A percentile compares a stretch with the other conserved stretches of the same genome.
phyloP scores from a whole-genome alignment of 352 stramenopile species.

The Phytophthora idaei region DNA sequence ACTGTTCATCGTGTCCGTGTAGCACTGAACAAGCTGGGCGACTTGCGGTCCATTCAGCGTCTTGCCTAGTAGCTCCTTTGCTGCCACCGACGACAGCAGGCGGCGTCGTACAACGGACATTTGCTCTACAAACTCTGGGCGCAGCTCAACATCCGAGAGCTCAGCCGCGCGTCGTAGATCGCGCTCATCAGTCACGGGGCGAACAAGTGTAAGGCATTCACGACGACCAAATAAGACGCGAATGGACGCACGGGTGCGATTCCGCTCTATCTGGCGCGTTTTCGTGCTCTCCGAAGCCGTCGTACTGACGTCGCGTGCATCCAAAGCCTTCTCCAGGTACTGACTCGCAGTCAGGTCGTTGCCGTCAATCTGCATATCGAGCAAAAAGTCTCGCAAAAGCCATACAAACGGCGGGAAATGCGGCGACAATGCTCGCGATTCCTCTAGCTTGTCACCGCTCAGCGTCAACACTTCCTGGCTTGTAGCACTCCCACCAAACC shows the following conservation, averaged over 20 bases:
- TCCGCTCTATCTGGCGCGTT: conserved; percentile 68
- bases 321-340: conserved; percentile 81
- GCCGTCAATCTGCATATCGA: conserved; percentile 79
- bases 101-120: conserved; percentile 61
- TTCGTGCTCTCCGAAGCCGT: conserved; percentile 36
- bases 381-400: conserved; percentile 83
- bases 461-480: conserved; percentile 18
- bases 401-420: conserved; percentile 87
- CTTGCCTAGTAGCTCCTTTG: conserved; percentile 76
- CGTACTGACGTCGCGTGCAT: conserved; percentile 50
- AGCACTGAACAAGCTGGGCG: conserved; percentile 64
- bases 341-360: conserved; percentile 60
- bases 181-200: conserved; percentile 71
- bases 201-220: conserved; percentile 80
- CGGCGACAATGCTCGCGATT: conserved; percentile 61
- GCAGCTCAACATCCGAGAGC: conserved; percentile 56
- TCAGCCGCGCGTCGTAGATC: conserved; percentile 64
- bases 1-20: conserved; percentile 82
- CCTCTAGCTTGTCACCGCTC: conserved; percentile 45
- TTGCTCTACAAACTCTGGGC: conserved; percentile 79
- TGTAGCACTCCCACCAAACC: conserved; percentile 2
- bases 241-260: conserved; percentile 69
- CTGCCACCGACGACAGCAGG: conserved; percentile 52
- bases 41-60: conserved; percentile 68
- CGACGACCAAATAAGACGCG: conserved; percentile 73